These are phyloP conservation scores for Chenopodium berlandieri DNA, from an alignment of 148 eudicot species.

Conservation along the genomic window DNA sequence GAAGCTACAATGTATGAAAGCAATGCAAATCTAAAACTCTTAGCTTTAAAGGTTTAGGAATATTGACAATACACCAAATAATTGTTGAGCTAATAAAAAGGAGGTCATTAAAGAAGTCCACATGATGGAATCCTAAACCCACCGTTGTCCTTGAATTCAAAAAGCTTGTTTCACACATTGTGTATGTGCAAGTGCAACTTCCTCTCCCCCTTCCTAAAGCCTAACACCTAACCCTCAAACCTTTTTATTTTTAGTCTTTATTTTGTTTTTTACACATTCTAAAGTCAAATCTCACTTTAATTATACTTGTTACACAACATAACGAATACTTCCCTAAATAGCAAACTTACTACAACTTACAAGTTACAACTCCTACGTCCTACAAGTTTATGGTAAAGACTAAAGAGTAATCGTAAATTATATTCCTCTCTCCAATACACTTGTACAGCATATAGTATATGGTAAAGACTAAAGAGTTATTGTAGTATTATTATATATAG, in stretches of 20 bases:
- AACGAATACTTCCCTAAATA: too few relatives aligned
- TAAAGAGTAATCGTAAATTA: too few relatives aligned
- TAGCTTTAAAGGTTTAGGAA: neutral
- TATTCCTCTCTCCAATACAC: too few relatives aligned
- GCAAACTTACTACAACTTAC: too few relatives aligned
- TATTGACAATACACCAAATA: constrained; percentile 7
- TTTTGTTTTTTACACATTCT: too few relatives aligned
- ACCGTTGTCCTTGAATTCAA: neutral
- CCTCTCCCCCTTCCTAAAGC: neutral
- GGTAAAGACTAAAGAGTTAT: too few relatives aligned
- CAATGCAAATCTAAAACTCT: neutral
- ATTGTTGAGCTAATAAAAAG: neutral
- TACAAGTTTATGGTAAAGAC: too few relatives aligned
- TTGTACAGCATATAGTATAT: too few relatives aligned
- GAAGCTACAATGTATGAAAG: neutral
- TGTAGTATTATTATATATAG: too few relatives aligned
- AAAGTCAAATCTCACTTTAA: neutral
- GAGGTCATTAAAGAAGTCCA: neutral
- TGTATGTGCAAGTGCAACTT: neutral
- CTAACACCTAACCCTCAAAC: neutral
- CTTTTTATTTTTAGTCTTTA: neutral
- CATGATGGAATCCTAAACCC: constrained; percentile 6
- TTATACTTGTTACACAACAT: too few relatives aligned
- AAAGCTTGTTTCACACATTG: constrained; percentile 2
- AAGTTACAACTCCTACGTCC: too few relatives aligned